Conservation (phyloP, 1,284 basidiomycete species). For the Abortiporus biennis region DNA sequence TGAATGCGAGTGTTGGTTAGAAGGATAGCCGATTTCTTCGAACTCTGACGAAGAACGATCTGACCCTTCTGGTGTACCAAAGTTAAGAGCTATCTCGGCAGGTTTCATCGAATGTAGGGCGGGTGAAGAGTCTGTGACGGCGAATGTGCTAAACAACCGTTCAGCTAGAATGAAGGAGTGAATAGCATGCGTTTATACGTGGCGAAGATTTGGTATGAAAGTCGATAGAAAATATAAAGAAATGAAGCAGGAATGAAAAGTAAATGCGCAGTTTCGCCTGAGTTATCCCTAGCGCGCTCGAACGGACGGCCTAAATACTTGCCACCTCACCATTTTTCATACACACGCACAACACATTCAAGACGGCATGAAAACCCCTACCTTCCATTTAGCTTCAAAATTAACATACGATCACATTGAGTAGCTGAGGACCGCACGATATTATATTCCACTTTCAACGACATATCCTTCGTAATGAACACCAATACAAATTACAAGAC, state of each 20-base stretch:
- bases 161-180: constrained; percentile 1
- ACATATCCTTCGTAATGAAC: too few relatives aligned
- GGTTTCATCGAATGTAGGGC: constrained; percentile 25
- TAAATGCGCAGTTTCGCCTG: constrained; percentile 11
- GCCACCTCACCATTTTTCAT: constrained; percentile 15
- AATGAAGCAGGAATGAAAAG: neutral
- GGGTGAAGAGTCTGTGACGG: constrained; percentile 4
- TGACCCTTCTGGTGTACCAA: constrained; percentile 46
- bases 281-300: neutral
- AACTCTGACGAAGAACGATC: constrained; percentile 53
- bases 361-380: too few relatives aligned
- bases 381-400: too few relatives aligned
- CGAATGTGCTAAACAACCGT: constrained; percentile 7
- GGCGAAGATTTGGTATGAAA: constrained; percentile 3
- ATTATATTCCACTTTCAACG: too few relatives aligned
- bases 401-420: too few relatives aligned
- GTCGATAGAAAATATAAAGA: neutral
- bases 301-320: constrained; percentile 8
- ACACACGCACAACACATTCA: too few relatives aligned
- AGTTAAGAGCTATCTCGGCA: constrained; percentile 60
- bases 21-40: constrained; percentile 61
- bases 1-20: constrained; percentile 3
- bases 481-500: too few relatives aligned
- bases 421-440: too few relatives aligned
- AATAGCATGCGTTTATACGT: constrained; percentile 8